Evolutionary conservation across 495 filamentous ascomycete species (phyloP).

Genomic region (Aspergillus homomorphus): DNA sequence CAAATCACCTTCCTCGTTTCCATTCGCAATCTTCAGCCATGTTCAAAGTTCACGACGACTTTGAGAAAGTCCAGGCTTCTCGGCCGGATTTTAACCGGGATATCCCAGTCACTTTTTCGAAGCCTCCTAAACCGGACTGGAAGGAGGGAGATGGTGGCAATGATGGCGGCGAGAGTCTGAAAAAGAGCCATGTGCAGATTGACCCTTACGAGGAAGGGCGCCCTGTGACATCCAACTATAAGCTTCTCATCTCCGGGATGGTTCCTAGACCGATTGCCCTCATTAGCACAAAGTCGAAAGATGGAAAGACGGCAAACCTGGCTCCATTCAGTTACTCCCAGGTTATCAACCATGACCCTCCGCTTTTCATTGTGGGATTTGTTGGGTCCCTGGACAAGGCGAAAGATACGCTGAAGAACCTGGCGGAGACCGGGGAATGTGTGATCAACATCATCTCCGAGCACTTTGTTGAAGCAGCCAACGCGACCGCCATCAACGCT

Average conservation of each 20-base stretch:
- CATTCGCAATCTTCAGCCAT: slow-evolving; percentile 22
- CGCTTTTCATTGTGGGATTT: slow-evolving; percentile 81
- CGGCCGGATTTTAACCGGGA: slow-evolving; percentile 61
- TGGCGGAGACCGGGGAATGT: slow-evolving; percentile 66
- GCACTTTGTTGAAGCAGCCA: slow-evolving; percentile 84
- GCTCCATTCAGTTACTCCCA: slow-evolving; percentile 86
- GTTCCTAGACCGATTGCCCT: slow-evolving; percentile 77
- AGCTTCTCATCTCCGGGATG: slow-evolving; percentile 83
- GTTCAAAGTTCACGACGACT: slow-evolving; percentile 53
- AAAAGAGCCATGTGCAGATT: slow-evolving; percentile 69
- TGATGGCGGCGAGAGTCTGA: slow-evolving; percentile 50
- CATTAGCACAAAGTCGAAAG: slow-evolving; percentile 55
- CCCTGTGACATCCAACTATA: slow-evolving; percentile 74
- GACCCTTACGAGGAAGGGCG: slow-evolving; percentile 76
- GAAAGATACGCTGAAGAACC: slow-evolving; percentile 78
- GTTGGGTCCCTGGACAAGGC: slow-evolving; percentile 45
- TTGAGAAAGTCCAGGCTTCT: slow-evolving; percentile 70
- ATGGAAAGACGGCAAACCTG: slow-evolving; percentile 66
- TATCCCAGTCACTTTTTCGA: slow-evolving; percentile 56
- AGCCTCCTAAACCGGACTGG: slow-evolving; percentile 75
- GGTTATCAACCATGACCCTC: slow-evolving; percentile 84
- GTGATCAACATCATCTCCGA: slow-evolving; percentile 86
- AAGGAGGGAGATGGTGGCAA: slow-evolving; percentile 74
- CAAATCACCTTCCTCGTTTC: slow-evolving; percentile 17
- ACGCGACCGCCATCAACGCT: slow-evolving; percentile 71